Base-by-base conservation (phyloP, 441 rosid genomes). In the Syzygium malaccense region DNA sequence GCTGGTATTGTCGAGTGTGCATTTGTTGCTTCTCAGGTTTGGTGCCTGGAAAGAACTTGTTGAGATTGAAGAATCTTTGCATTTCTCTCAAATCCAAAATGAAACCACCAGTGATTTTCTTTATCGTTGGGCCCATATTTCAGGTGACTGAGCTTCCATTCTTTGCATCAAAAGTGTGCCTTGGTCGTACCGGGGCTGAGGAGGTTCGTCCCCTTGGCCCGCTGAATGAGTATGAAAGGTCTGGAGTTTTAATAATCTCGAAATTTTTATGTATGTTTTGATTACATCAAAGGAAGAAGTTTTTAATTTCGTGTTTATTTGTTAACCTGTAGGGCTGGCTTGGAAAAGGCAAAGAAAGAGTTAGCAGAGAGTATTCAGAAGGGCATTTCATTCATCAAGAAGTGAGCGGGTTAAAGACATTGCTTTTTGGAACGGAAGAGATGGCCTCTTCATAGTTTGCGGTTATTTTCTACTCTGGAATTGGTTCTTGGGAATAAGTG, bases 121-220 rank as follows among this genome's bases (percentile, higher is more conserved):
- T 53, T n/a, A 85, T 33, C 6, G 55, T 83, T 88, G 0, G 30
- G 0, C 13, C 66, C 57, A 12, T 41, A 15, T 85, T 88, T 62
- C 80, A 98, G 99, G 98, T 97, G 85, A 97, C 99, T n/a, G 99
- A 98, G 89, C 99, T 96, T 71, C 98, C 99, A 26, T 96, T 94
- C 95, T 98, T 98, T 17, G 98, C 99, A 78, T 92, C 98, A 64
- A 98, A 96, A 90, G 96, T 96, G 86, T 92, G 94, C 55, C 94
- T 98, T 12, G 95, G 99, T 25, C 94, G 97, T 54, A 87, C 85
- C 85, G 99, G 99, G 90, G 90, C 94, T 45, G 98, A 96, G 87
- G 98, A 96, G 93, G 94, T 98, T 71, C 92, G 91, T 60, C 92
- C 98, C 57, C 95, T 98, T 28, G 99, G 98, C 26, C 98, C 96